Base-by-base conservation (phyloP, 768 basidiomycete genomes). In the Suillus weaverae region DNA sequence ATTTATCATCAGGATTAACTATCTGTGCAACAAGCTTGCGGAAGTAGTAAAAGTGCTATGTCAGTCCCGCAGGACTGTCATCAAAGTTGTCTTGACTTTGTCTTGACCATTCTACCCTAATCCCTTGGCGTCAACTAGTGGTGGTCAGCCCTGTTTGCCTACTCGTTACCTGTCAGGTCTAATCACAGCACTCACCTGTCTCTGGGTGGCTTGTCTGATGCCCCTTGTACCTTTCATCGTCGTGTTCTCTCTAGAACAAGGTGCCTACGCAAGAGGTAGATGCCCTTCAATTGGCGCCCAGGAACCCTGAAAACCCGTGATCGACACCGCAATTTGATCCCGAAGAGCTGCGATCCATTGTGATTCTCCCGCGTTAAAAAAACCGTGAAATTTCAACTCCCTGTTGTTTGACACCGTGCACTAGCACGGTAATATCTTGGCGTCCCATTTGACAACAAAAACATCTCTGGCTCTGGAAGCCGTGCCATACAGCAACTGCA, bases 41-140 rank as follows among this genome's bases (percentile, higher is more conserved):
- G 53, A n/a, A 13, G 53, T 35, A 54, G 53, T 54, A 54, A 35
- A 35, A 35, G 20, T 54, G 53, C 53, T 54, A 54, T 54, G 20
- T 32, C 53, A 33, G 32, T 32, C 53, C 53, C 33, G 53, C 51
- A 33, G 51, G 51, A 53, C 32, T 16, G 48, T 48, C 43, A 14
- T 22, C 11, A 26, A 13, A 13, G 5, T 11, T 20, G 4, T 35
- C 3, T 35, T 35, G 33, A 35, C 33, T 7, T 35, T 35, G 22
- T 48, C n/a, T 48, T 51, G 50, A 9, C 14, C 8, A 32, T 32
- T n/a, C n/a, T n/a, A n/a, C n/a, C n/a, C n/a, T n/a, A n/a, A n/a
- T n/a, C 18, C 43, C 43, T 44, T 51, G 30, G 18, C 50, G 32
- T 51, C 53, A 20, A 32, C 32, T 11, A 11, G 32, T 54, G 6